Evolutionary conservation across 805 yeast species (phyloP), one percentile per base, ranked within the genome.

Genomic region (Novakomyces olei): DNA sequence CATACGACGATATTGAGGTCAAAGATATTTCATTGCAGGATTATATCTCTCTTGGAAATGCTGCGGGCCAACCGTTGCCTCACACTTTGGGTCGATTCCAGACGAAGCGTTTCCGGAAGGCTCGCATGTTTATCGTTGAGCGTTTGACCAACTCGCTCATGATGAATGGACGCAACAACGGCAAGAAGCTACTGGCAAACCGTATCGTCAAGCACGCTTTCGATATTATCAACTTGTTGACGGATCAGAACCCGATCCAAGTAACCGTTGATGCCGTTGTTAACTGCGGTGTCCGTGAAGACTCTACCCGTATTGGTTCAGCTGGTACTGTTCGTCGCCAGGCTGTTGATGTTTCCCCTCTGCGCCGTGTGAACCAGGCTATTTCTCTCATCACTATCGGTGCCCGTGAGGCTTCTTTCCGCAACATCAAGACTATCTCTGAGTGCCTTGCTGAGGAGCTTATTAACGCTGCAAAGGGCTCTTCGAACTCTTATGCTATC

Each of bases 91-190:
- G 98, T 63, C 85, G 94, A 67, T 88, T 85, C 69, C 96, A 96
- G 55, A 63, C 79, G 67, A 88, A 88, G 80, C 83, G 98, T 68
- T 88, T 88, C 78, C 83, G 96, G 76, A 88, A 88, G 77, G 88
- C 96, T 50, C 98, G 88, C 72, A 83, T 95, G 70, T 96, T 96
- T 58, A 75, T 88, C 63, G 63, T 88, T 52, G 99, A 88, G 76
- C 85, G 99, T 74, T 72, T 88, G 63, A 85, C 96, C 67, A 85
- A 88, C 85, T 77, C 98, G 46, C 72, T 88, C 61, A 88, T 88
- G 98, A 88, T 88, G 98, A 83, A 88, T 77, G 99, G 99, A 72
- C 85, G 96, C 73, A 88, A 88, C 91, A 88, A 91, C 77, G 99
- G 99, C 75, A 88, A 88, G 76, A 88, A 88, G 72, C 79, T 91